Evolutionary conservation across 345 rosid species (phyloP), one percentile per base, ranked within the genome.

Genomic region (Microthlaspi erraticum): DNA sequence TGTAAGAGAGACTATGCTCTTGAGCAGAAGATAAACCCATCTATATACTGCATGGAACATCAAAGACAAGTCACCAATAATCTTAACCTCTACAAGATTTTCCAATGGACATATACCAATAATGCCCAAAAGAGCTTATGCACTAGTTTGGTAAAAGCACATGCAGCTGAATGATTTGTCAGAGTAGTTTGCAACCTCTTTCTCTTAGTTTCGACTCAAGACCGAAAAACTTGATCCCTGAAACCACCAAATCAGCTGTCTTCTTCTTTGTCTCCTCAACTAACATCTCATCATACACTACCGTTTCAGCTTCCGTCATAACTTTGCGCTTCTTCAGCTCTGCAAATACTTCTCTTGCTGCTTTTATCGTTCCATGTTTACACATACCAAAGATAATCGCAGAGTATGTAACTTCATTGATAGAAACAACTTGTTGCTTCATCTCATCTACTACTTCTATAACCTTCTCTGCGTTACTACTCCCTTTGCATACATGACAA

Each of bases 171-270:
- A 43, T 51, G 31, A 61, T 44, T 17, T 4, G 11, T 75, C 79
- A n/a, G 0, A 88, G 86, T 70, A 88, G 68, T 10, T 29, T 83
- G 68, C 82, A 79, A 48, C 95, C 92, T 72, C 82, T 94, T 65
- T 82, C 86, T 78, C 83, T 94, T 81, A 91, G 76, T 81, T 85
- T 93, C 20, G 87, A 86, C 75, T 91, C 97, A n/a, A 93, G 83
- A 69, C 95, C 93, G 46, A 94, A 91, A 77, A 94, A 91, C 74
- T 83, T 87, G 66, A 86, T 42, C 71, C 97, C 96, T 3, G 87
- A 80, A 60, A 85, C 65, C 60, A 89, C 84, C 68, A 91, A 78
- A 74, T 87, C 93, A 29, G 97, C 97, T 26, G 97, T 86, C 78
- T 86, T 88, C 88, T 84, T 86, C 85, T 86, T 82, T 83, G 84